Evolutionary conservation across 2,329 filamentous ascomycete genomes (phyloP), one percentile per base, ranked within the genome.

Genomic region (Venturia pyrina): DNA sequence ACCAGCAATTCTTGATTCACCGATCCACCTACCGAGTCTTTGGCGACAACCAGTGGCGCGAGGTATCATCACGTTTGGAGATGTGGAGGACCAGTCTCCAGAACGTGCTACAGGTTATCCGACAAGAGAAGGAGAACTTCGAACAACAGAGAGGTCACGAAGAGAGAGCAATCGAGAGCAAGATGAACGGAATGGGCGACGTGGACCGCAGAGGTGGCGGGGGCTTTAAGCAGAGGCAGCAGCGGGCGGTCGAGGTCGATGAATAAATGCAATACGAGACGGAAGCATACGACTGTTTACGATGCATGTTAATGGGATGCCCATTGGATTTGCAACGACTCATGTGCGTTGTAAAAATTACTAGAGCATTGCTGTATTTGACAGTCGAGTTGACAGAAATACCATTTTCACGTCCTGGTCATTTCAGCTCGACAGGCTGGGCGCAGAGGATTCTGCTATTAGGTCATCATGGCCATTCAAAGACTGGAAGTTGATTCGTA

Each of bases 1-100:
- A 91, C 76, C 86, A 91, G 76, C 90, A 93, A 69, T 98, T 99
- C 84, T 84, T 97, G 65, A 91, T 99, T 68, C 95, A 99, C 83
- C 88, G 95, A 76, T 91, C 91, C 72, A 96, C 92, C 68, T 97
- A 98, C 84, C 89, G 95, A 68, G 93, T 97, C 65, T 99, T 99
- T 74, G 91, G 91, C 71, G 91, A 96, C 82, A 96, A 96, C 84
- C 95, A 99, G 82, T 99, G 96, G 92, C 87, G 90, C 71, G 93
- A 99, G 82, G 89, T 99, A 65, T 90, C 91, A 68, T 91, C 89
- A 69, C 85, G 93, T 68, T 82, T 99, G 73, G 93, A 96, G 79
- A 90, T 92, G 77, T 98, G 93, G 93, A 88, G 89, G 77, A 83
- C 86, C 71, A 93, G 90, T 71, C 81, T 98, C 72, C 84, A 86